A percentile compares a stretch with the other conserved stretches of the same genome.
Conservation (phyloP, 73 alveolate genomes). For the Symbiodinium pilosum region DNA sequence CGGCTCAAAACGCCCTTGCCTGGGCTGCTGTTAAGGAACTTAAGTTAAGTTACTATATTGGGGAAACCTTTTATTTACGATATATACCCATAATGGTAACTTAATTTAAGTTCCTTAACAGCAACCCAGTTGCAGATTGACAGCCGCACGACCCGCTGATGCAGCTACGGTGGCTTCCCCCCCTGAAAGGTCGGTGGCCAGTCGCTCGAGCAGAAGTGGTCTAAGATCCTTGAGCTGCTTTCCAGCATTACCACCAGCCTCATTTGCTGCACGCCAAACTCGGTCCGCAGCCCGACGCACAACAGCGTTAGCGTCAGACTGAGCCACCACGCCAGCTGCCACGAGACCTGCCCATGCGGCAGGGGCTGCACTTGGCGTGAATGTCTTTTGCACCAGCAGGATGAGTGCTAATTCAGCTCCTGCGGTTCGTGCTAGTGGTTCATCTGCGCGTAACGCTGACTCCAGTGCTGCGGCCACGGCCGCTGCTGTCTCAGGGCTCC, state of each 20-base stretch:
- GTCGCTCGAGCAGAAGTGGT: neutral
- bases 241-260: constrained; percentile 10
- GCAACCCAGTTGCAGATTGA: too few relatives aligned
- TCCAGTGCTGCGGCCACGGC: constrained; percentile 1
- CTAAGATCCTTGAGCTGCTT: neutral
- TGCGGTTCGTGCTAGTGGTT: constrained; percentile 11
- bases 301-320: neutral
- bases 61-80: too few relatives aligned
- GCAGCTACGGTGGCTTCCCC: neutral
- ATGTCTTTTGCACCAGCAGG: constrained; percentile 19
- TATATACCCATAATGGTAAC: too few relatives aligned
- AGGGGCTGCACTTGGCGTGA: neutral
- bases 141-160: constrained; percentile 1
- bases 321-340: constrained; percentile 17
- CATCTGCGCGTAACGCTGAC: constrained; percentile 3
- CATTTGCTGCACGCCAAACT: neutral
- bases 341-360: constrained; percentile 15
- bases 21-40: too few relatives aligned
- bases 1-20: neutral
- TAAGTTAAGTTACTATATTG: too few relatives aligned
- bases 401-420: constrained; percentile 1
- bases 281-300: constrained; percentile 21
- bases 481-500: constrained; percentile 10
- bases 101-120: too few relatives aligned
- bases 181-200: constrained; percentile 10